Evolutionary conservation across 768 basidiomycete species (phyloP).

Genomic region (Tulasnella sp.): DNA sequence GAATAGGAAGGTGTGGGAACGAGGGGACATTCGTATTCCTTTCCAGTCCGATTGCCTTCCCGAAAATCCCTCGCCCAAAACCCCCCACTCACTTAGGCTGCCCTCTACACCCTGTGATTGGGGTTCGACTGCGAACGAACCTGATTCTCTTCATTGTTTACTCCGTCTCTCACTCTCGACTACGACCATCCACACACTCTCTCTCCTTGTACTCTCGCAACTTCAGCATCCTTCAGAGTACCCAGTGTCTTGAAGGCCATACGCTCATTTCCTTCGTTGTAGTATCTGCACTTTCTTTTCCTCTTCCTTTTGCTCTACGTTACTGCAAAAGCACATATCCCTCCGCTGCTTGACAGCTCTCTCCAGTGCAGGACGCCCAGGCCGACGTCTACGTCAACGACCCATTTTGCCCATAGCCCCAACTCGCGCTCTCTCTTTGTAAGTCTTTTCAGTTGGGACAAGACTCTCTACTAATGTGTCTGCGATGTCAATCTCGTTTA

Average conservation of each 20-base stretch:
- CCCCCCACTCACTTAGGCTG: background rate
- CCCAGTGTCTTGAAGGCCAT: background rate
- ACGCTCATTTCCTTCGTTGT: background rate
- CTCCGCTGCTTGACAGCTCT: background rate
- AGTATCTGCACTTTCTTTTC: background rate
- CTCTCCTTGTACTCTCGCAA: background rate
- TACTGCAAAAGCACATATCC: background rate
- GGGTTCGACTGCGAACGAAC: background rate
- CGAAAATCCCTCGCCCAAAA: background rate
- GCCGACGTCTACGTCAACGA: background rate
- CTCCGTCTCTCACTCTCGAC: background rate
- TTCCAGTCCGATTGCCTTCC: background rate
- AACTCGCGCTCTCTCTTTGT: too few species aligned
- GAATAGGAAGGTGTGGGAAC: background rate
- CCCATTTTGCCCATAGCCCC: too few species aligned
- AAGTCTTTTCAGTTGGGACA: background rate
- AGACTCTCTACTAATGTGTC: background rate
- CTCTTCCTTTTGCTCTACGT: background rate
- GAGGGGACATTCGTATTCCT: background rate
- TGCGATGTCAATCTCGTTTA: background rate
- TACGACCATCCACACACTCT: background rate
- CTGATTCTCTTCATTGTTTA: background rate
- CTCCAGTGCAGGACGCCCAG: background rate
- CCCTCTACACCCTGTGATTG: background rate
- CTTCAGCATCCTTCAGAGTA: background rate